These are phyloP conservation scores for Stygiomarasmius scandens DNA, from an alignment of 1,284 basidiomycete genomes.

Conservation along the genomic window DNA sequence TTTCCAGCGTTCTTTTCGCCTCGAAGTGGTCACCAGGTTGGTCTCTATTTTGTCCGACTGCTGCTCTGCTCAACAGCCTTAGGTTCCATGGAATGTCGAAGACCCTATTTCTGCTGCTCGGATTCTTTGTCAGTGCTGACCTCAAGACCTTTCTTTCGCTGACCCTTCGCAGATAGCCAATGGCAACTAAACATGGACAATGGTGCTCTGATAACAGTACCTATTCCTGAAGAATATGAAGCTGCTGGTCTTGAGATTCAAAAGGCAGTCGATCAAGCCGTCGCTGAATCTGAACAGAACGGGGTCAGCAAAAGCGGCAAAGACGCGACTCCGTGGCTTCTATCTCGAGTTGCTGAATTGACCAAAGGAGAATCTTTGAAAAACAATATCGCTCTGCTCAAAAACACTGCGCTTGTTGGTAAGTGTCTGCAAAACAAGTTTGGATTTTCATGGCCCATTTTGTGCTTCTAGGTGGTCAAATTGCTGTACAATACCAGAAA, in stretches of 20 bases:
- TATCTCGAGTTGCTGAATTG: constrained; percentile 83
- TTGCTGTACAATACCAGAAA: constrained; percentile 79
- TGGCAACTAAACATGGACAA: constrained; percentile 65
- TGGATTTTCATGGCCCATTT: constrained; percentile 9
- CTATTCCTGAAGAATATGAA: constrained; percentile 84
- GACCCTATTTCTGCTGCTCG: constrained; percentile 67
- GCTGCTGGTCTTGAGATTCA: constrained; percentile 74
- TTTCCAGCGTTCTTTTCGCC: constrained; percentile 97
- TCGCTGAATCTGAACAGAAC: constrained; percentile 80
- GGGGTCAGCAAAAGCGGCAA: constrained; percentile 87
- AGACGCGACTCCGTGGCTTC: constrained; percentile 94
- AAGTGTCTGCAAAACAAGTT: constrained; percentile 27
- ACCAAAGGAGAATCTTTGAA: constrained; percentile 75
- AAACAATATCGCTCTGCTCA: constrained; percentile 85
- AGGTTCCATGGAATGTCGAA: constrained; percentile 74
- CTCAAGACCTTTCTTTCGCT: background rate
- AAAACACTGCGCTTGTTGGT: constrained; percentile 92
- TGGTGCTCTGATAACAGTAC: constrained; percentile 85
- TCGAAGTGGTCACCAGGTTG: constrained; percentile 80
- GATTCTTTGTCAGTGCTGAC: constrained; percentile 63
- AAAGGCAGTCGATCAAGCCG: constrained; percentile 81
- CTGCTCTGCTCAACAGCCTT: constrained; percentile 11
- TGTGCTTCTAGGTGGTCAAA: constrained; percentile 60
- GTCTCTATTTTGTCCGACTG: constrained; percentile 12
- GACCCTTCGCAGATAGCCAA: constrained; percentile 52